Conservation (phyloP, 2,329 filamentous ascomycete species). For the Colletotrichum lupini region DNA sequence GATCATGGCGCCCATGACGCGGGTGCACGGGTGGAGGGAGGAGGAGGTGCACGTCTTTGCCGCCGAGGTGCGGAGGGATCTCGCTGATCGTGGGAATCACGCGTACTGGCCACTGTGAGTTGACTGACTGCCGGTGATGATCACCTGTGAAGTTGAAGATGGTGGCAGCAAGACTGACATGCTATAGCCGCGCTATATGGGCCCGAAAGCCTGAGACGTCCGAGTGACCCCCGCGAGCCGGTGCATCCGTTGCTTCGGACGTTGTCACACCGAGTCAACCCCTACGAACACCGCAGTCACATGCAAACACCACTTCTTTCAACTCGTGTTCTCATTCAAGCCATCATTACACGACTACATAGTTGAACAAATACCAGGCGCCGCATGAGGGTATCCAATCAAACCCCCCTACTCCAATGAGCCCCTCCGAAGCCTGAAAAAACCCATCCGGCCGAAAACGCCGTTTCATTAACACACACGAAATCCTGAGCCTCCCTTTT, state of each 20-base stretch:
- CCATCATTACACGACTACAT: not conserved
- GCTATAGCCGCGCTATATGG: not conserved
- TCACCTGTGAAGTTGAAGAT: not conserved
- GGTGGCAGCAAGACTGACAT: not conserved
- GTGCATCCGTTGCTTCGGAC: not conserved
- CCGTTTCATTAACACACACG: conserved; percentile 4
- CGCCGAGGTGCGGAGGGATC: conserved; percentile 38
- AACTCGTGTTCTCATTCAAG: conserved; percentile 7
- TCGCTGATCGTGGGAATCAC: conserved; percentile 25
- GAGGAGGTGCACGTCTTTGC: conserved; percentile 43
- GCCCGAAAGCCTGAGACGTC: not conserved
- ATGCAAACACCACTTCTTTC: not conserved
- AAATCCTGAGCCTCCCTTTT: conserved; percentile 2
- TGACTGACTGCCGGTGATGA: not conserved
- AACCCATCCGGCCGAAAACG: conserved; percentile 16
- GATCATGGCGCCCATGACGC: conserved; percentile 49
- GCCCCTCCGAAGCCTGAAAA: not conserved
- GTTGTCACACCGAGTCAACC: not conserved
- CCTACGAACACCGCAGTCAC: not conserved
- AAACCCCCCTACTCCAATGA: conserved; percentile 29
- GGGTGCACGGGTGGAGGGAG: conserved; percentile 47
- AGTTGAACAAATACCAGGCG: conserved; percentile 14
- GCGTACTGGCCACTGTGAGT: conserved; percentile 28
- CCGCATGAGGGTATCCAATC: conserved; percentile 30
- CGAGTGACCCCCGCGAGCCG: no score